These are phyloP conservation scores for Dipteronia dyeriana DNA, from an alignment of 345 rosid genomes.

Conservation along the genomic window DNA sequence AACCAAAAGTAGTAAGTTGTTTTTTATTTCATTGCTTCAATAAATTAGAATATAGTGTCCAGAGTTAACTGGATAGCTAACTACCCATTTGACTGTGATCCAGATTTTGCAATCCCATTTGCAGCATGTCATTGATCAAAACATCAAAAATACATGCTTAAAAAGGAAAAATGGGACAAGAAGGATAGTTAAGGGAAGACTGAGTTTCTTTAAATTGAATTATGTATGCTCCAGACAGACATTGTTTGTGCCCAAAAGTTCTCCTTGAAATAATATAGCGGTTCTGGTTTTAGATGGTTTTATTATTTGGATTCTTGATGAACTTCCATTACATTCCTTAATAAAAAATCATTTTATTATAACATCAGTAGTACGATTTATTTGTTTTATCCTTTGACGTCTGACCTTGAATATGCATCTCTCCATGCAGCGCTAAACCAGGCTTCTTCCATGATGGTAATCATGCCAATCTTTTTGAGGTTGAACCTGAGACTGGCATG, in stretches of 20 bases:
- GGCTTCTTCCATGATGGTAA: slow-evolving; percentile 92
- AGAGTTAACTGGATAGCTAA: no score
- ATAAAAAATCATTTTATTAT: not conserved
- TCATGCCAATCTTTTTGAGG: slow-evolving; percentile 88
- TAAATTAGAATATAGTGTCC: no score
- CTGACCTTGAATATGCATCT: slow-evolving; percentile 20
- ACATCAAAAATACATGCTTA: not conserved
- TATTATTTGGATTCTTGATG: not conserved
- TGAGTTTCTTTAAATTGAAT: not conserved
- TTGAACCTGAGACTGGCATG: slow-evolving; percentile 85
- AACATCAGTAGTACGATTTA: not conserved
- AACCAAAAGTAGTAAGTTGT: no score
- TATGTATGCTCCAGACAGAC: not conserved
- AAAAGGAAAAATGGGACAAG: not conserved
- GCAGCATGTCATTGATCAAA: not conserved
- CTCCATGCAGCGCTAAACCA: slow-evolving; percentile 76
- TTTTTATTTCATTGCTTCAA: no score
- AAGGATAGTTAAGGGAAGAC: not conserved
- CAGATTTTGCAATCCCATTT: not conserved
- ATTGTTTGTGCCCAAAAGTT: not conserved
- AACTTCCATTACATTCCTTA: not conserved
- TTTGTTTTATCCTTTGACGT: slow-evolving; percentile 20
- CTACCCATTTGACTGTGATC: not conserved
- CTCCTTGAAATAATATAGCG: not conserved
- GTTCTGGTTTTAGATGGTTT: not conserved